These are phyloP conservation scores for Ceratobasidium sp. DNA, from an alignment of 1,284 basidiomycete genomes.

Conservation along the genomic window DNA sequence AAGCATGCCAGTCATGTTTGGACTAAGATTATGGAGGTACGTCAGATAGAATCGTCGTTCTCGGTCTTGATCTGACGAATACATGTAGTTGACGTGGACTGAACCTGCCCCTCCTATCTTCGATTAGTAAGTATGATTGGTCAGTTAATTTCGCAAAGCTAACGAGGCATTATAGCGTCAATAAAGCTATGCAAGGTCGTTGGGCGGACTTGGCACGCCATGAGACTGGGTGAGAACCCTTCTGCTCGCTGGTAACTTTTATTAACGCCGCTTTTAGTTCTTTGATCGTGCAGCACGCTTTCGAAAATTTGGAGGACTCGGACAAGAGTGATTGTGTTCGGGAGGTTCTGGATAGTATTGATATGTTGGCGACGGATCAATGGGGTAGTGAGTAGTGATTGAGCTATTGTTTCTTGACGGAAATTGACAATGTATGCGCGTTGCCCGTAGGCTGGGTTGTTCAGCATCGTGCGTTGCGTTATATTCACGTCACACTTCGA, in stretches of 20 bases:
- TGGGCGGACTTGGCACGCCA: slow-evolving; percentile 90
- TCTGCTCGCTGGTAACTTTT: not conserved
- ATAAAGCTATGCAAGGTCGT: slow-evolving; percentile 84
- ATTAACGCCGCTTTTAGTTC: slow-evolving; percentile 20
- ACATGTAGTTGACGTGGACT: slow-evolving; percentile 75
- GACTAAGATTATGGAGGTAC: slow-evolving; percentile 73
- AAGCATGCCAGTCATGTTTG: slow-evolving; percentile 89
- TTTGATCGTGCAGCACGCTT: slow-evolving; percentile 72
- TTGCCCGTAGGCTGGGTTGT: slow-evolving; percentile 68
- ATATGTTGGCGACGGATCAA: slow-evolving; percentile 84
- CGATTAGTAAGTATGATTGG: slow-evolving; percentile 69
- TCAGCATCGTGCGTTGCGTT: slow-evolving; percentile 74
- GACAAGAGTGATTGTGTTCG: slow-evolving; percentile 84
- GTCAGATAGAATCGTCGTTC: not conserved
- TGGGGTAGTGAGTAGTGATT: slow-evolving; percentile 67
- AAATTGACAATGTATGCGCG: slow-evolving; percentile 55
- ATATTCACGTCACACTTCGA: slow-evolving; percentile 23
- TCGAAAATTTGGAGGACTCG: slow-evolving; percentile 84
- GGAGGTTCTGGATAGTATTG: slow-evolving; percentile 73
- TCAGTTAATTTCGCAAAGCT: slow-evolving; percentile 18
- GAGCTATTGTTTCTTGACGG: too few relatives aligned
- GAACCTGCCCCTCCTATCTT: slow-evolving; percentile 82
- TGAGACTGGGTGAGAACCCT: slow-evolving; percentile 75
- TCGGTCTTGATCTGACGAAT: not conserved
- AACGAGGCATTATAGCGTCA: slow-evolving; percentile 76